Evolutionary conservation across 805 yeast genomes (phyloP), one percentile per base, ranked within the genome.

Genomic region (Candida vaughaniae): DNA sequence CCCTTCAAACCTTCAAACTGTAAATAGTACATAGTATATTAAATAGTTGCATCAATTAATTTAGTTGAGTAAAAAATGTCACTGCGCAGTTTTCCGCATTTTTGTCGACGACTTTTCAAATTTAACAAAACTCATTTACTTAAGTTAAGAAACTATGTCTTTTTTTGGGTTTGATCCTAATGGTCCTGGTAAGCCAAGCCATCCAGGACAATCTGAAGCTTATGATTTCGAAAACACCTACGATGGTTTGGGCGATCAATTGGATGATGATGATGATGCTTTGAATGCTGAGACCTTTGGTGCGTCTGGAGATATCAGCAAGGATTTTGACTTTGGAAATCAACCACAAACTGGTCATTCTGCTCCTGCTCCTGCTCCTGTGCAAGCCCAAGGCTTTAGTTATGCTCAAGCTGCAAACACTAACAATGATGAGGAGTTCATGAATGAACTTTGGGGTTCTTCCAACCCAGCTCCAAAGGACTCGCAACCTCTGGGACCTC

Each of bases 211-310:
- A 31, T 23, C 46, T 14, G 70, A 71, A 31, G 62, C 75, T 7
- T 70, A 77, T 56, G 89, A 85, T 55, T 88, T 87, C 55, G 95
- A 88, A 51, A 95, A 88, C 22, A 80, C 91, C 14, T 85, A 85
- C 58, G 85, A 80, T 38, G 90, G 91, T 2, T 71, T 82, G 38
- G 95, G 87, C 5, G 85, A 79, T n/a, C 61, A 49, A 46, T 71
- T 66, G 32, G 74, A 70, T 22, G 85, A 79, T 39, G 82, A 76
- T 22, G 90, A 83, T 32, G 96, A 87, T 55, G 93, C 84, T 25
- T 71, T 82, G 48, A 85, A 86, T 54, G 85, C 79, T 45, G 89
- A 82, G 53, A 86, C 95, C 0, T 86, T 86, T 60, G 95, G 93
- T 18, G 66, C 60, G 27, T 22, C 64, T 31, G 69, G 67, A 19